These are phyloP conservation scores for Xylaria multiplex DNA, from an alignment of 2,329 filamentous ascomycete species.

Conservation along the genomic window DNA sequence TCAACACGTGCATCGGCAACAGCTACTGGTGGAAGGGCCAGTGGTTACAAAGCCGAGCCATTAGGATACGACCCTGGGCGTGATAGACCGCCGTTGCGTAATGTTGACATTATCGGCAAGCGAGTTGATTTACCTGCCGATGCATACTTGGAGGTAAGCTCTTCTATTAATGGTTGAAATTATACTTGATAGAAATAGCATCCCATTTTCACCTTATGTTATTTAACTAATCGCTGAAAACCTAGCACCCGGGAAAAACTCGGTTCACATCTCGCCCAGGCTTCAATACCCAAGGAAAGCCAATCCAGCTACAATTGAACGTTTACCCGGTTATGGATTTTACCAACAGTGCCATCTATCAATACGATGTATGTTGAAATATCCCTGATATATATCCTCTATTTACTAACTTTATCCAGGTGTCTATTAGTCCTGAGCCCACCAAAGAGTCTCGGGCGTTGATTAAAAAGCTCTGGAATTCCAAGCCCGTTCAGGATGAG, in stretches of 20 bases:
- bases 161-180: neutral
- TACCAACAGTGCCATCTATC: conserved; percentile 72
- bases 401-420: conserved; percentile 54
- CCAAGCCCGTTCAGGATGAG: conserved; percentile 64
- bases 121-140: conserved; percentile 69
- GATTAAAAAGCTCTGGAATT: conserved; percentile 81
- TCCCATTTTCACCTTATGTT: neutral
- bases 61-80: conserved; percentile 37
- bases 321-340: conserved; percentile 75
- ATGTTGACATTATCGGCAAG: conserved; percentile 52
- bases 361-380: conserved; percentile 80
- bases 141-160: conserved; percentile 59
- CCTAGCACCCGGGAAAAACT: conserved; percentile 44
- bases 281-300: conserved; percentile 66
- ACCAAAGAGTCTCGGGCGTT: conserved; percentile 59
- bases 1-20: neutral
- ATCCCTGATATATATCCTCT: neutral
- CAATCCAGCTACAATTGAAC: conserved; percentile 72
- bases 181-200: neutral
- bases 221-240: conserved; percentile 30
- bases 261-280: conserved; percentile 60
- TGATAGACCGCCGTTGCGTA: conserved; percentile 41
- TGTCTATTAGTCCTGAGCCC: conserved; percentile 70
- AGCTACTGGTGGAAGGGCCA: conserved; percentile 1
- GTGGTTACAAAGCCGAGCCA: conserved; percentile 13